These are phyloP conservation scores for Castanea crenata DNA, from an alignment of 306 rosid genomes.

Conservation along the genomic window DNA sequence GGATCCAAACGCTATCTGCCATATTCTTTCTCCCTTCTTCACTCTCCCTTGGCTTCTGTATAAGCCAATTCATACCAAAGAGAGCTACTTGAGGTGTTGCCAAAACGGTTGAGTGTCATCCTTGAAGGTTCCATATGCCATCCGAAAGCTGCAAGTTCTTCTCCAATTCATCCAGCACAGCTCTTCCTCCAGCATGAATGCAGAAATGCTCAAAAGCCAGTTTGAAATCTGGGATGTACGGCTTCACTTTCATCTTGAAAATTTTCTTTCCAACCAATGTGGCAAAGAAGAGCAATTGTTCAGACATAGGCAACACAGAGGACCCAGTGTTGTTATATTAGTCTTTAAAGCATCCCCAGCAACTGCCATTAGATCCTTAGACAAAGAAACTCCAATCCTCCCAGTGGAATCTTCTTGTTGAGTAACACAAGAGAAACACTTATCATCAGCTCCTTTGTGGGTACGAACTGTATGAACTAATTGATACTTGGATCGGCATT, in stretches of 20 bases:
- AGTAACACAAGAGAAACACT: slow-evolving; percentile 55
- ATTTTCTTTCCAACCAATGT: slow-evolving; percentile 46
- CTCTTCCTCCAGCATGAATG: slow-evolving; percentile 72
- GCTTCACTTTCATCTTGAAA: slow-evolving; percentile 52
- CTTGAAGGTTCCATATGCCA: slow-evolving; percentile 73
- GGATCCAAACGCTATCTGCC: slow-evolving; percentile 74
- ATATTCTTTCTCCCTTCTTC: slow-evolving; percentile 53
- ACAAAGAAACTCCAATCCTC: slow-evolving; percentile 54
- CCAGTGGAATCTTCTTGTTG: slow-evolving; percentile 49
- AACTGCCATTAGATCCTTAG: slow-evolving; percentile 62
- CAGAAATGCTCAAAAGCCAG: slow-evolving; percentile 67
- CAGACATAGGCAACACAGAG: slow-evolving; percentile 62
- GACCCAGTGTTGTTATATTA: slow-evolving; percentile 63
- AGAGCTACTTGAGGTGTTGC: slow-evolving; percentile 70
- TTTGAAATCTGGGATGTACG: slow-evolving; percentile 64
- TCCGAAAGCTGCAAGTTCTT: slow-evolving; percentile 55
- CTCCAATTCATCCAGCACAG: slow-evolving; percentile 63
- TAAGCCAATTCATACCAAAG: slow-evolving; percentile 67
- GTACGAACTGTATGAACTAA: slow-evolving; percentile 54
- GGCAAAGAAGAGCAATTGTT: slow-evolving; percentile 55
- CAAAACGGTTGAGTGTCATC: slow-evolving; percentile 62
- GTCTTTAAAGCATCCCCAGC: slow-evolving; percentile 68
- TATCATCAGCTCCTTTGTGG: slow-evolving; percentile 61
- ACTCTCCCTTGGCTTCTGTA: slow-evolving; percentile 52
- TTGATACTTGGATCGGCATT: slow-evolving; percentile 43